Conservation (phyloP, 495 filamentous ascomycete genomes). For the Hypoxylon perforatum region DNA sequence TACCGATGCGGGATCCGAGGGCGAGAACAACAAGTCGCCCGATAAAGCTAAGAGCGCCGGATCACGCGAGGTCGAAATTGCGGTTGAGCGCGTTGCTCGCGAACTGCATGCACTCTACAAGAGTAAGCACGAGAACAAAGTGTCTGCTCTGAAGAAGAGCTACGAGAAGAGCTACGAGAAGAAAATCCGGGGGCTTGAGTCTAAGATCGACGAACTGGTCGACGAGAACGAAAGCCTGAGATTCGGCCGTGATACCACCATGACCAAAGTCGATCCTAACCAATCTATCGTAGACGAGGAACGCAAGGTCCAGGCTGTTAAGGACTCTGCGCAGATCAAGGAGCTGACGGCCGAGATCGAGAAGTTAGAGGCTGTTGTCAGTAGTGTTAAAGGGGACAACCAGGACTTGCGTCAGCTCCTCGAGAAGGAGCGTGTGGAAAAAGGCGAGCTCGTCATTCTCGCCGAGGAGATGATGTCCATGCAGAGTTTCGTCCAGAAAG, state of each 20-base stretch:
- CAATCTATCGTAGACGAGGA: conserved; percentile 58
- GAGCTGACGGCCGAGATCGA: conserved; percentile 74
- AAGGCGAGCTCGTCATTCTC: conserved; percentile 90
- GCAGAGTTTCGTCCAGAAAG: conserved; percentile 47
- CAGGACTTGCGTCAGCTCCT: conserved; percentile 70
- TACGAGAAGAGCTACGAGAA: conserved; percentile 93
- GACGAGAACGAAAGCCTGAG: conserved; percentile 80
- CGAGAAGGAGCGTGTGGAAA: conserved; percentile 86
- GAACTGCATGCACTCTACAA: conserved; percentile 96
- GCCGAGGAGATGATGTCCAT: conserved; percentile 89
- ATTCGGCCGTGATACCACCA: conserved; percentile 70
- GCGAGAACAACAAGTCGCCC: conserved; percentile 37
- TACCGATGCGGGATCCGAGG: conserved; percentile 45
- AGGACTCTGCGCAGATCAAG: conserved; percentile 63
- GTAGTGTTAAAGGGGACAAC: conserved; percentile 72
- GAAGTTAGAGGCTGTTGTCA: conserved; percentile 75
- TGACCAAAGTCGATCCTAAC: conserved; percentile 67
- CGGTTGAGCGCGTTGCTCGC: conserved; percentile 88
- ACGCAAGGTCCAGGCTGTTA: conserved; percentile 60
- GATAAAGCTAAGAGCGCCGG: conserved; percentile 42
- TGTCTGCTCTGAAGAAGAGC: conserved; percentile 91
- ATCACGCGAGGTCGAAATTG: conserved; percentile 75
- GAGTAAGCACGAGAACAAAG: conserved; percentile 94
- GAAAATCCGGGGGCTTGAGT: conserved; percentile 79
- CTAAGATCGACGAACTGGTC: conserved; percentile 70